phyloP scores from a whole-genome alignment of 139 green algal genomes.

The Medakamo hakoo region DNA sequence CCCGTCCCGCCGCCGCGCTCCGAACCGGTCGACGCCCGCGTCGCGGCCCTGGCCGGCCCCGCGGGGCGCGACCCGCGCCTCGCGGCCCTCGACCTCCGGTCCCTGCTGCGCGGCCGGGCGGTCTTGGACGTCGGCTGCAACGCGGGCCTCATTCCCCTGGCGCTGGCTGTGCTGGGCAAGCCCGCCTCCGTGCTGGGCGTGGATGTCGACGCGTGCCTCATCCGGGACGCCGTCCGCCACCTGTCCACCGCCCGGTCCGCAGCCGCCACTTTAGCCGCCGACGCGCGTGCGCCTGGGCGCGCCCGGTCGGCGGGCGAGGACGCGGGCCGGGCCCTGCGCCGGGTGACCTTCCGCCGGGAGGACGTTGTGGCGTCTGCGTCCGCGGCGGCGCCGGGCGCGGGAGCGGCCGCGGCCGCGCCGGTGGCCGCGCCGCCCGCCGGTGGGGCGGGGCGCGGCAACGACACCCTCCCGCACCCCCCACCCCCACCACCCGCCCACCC shows the following conservation, averaged over 20 bases:
- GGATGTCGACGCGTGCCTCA: conserved; percentile 67
- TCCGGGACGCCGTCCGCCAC: conserved; percentile 32
- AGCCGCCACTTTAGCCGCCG: no score
- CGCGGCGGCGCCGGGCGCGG: conserved; percentile 8
- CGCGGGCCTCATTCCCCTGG: conserved; percentile 71
- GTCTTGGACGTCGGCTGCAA: conserved; percentile 85
- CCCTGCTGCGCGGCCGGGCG: conserved; percentile 52
- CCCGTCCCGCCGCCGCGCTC: neutral
- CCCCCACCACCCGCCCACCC: neutral
- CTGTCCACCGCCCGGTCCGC: neutral
- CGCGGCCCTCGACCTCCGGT: conserved; percentile 22
- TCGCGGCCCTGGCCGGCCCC: conserved; percentile 4
- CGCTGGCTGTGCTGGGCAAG: conserved; percentile 35
- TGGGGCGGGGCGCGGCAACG: neutral
- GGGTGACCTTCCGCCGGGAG: neutral
- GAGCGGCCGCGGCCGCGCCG: neutral
- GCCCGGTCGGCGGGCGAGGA: conserved; percentile 13
- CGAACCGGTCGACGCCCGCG: neutral
- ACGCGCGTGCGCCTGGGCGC: no score
- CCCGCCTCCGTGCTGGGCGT: conserved; percentile 45
- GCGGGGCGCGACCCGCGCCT: conserved; percentile 34
- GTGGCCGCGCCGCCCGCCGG: neutral
- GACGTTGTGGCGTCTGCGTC: conserved; percentile 13
- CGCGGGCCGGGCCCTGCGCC: neutral
- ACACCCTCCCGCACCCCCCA: neutral